These are phyloP conservation scores for Parastagonospora nodorum DNA, from an alignment of 2,329 filamentous ascomycete species.

Conservation along the genomic window DNA sequence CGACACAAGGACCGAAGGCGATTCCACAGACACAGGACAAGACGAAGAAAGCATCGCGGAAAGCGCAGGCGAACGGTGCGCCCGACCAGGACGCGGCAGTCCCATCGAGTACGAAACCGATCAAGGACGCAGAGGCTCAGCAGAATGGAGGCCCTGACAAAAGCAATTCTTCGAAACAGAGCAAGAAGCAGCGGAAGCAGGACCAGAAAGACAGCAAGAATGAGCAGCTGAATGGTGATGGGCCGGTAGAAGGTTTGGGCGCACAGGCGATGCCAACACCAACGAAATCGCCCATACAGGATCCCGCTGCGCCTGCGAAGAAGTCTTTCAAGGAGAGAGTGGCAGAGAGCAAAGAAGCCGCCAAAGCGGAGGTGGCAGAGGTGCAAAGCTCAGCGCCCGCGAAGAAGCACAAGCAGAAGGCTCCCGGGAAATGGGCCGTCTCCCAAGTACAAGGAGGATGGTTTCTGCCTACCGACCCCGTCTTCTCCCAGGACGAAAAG, in stretches of 20 bases:
- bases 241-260: not conserved
- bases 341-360: conserved; percentile 8
- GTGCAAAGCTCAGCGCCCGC: conserved; percentile 6
- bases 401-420: conserved; percentile 30
- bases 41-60: conserved; percentile 15
- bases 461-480: conserved; percentile 60
- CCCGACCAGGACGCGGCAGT: conserved; percentile 10
- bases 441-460: conserved; percentile 60
- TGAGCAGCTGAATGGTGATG: not conserved
- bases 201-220: conserved; percentile 5
- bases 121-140: conserved; percentile 14
- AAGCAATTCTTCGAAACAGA: not conserved
- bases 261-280: not conserved
- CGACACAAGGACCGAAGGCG: conserved; percentile 17
- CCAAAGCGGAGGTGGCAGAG: not conserved
- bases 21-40: conserved; percentile 15
- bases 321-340: conserved; percentile 13
- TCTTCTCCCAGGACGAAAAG: conserved; percentile 64
- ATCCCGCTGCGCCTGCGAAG: conserved; percentile 6
- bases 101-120: not conserved
- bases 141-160: not conserved
- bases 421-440: conserved; percentile 35
- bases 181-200: conserved; percentile 10
- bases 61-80: conserved; percentile 6
- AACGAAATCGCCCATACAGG: conserved; percentile 7